Base-by-base conservation (phyloP, 208 protist species). In the Paratrypanosoma confusum region DNA sequence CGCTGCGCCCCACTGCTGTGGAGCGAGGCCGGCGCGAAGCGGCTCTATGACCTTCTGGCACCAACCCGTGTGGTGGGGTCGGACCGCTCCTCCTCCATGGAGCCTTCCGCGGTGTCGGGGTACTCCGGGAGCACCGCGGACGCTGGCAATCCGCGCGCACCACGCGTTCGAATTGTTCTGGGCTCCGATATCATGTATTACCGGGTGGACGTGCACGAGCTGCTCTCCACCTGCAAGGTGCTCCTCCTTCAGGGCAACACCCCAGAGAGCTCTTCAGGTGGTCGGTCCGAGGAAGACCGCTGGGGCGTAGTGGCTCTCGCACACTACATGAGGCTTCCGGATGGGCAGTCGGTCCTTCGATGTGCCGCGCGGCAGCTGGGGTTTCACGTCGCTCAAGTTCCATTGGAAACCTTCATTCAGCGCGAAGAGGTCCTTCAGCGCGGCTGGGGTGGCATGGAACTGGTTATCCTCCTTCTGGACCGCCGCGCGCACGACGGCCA, bases 121-220 rank as follows among this genome's bases (percentile, higher is more conserved):
- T n/a, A n/a, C n/a, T n/a, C n/a, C n/a, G n/a, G n/a, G n/a, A n/a
- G n/a, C n/a, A n/a, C n/a, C n/a, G n/a, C n/a, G n/a, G n/a, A n/a
- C n/a, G n/a, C n/a, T n/a, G n/a, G n/a, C n/a, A n/a, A n/a, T n/a
- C n/a, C n/a, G n/a, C n/a, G n/a, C n/a, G n/a, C n/a, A n/a, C n/a
- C n/a, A n/a, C n/a, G n/a, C n/a, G n/a, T 57, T 14, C 50, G 32
- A 5, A 34, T 81, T n/a, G 41, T 81, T 7, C 14, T 86, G 13
- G 71, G 77, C n/a, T 79, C 71, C 2, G 77, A 86, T 45, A 40
- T 81, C 2, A 29, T 86, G 21, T 86, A 86, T 48, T 81, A 81
- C 54, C 65, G 69, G 13, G 77, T 79, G 0, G 68, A 86, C 31
- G 50, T 86, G 0, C 23, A 53, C 10, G 33, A 29, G 1, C 56